Base-by-base conservation (phyloP, 352 stramenopile genomes). In the Pythium utonaiense region DNA sequence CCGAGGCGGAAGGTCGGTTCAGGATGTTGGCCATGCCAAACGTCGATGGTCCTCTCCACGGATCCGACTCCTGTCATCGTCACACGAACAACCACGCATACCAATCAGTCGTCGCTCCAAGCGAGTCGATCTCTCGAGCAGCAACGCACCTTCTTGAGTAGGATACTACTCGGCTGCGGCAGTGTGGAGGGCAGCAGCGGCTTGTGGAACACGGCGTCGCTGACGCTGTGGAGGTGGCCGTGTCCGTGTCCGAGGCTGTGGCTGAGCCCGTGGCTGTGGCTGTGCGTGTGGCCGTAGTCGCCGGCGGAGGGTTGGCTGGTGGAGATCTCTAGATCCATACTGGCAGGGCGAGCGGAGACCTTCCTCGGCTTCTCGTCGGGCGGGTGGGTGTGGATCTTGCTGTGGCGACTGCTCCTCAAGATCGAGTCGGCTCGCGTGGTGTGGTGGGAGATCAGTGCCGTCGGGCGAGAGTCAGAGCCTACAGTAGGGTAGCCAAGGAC, bases 21-120 rank as follows among this genome's bases (percentile, higher is more conserved):
- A 94, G 73, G 52, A 94, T 85, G 61, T 88, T 90, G 27, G 85
- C 85, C 58, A 94, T 75, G 25, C 82, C 82, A 55, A 94, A 94
- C 34, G 78, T 75, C 13, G 75, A 81, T 8, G 80, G 83, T 28
- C 70, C 60, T 38, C 79, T 70, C 84, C 84, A 94, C 31, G 79
- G 72, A 24, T 94, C 77, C 6, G 74, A 60, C 66, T 91, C 78
- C 80, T 91, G 53, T 66, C 55, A 24, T 45, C 89, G 53, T 66
- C 55, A 24, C 41, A 64, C 40, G 53, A 3, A 74, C 30, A 27
- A 60, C 40, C 33, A 41, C 41, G 53, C 58, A 30, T 33, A 2
- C 3, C 17, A 33, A 10, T 60, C 25, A 53, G 25, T 8, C 24
- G 8, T 40, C 9, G 28, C 28, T 33, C 28, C 9, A 33, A 9